These are phyloP conservation scores for Vitis vinifera DNA, from an alignment of 164 flowering plant genomes.

Conservation along the genomic window DNA sequence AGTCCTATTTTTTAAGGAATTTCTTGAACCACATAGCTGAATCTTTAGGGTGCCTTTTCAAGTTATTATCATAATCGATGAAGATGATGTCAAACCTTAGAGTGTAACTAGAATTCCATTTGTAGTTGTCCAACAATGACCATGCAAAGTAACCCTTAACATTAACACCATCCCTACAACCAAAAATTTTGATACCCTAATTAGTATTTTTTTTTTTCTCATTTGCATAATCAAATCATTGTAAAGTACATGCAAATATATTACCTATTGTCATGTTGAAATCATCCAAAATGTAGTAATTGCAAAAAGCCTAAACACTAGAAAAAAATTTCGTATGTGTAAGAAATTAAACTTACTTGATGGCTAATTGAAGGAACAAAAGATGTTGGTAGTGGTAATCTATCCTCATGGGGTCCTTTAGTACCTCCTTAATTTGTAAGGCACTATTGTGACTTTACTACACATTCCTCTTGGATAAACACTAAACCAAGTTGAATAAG, in stretches of 20 bases:
- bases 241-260: not conserved
- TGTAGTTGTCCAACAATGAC: conserved; percentile 29
- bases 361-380: conserved; percentile 18
- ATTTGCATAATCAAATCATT: not conserved
- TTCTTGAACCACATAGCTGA: conserved; percentile 26
- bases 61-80: conserved; percentile 14
- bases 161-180: conserved; percentile 18
- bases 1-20: conserved; percentile 7
- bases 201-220: not conserved
- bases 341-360: conserved; percentile 19
- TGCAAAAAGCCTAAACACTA: too few species aligned
- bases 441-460: conserved; percentile 12
- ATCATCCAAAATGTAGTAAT: too few species aligned
- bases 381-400: conserved; percentile 27
- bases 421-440: conserved; percentile 14
- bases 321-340: not conserved
- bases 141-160: conserved; percentile 26
- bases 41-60: conserved; percentile 16
- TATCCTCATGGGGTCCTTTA: conserved; percentile 28
- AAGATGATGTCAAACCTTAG: conserved; percentile 21
- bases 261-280: too few species aligned
- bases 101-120: conserved; percentile 27
- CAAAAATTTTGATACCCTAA: not conserved
- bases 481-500: conserved; percentile 35
- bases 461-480: conserved; percentile 49